Evolutionary conservation across 169 alveolate genomes (phyloP), one percentile per base, ranked within the genome.

Genomic region (Plasmodium cynomolgi): DNA sequence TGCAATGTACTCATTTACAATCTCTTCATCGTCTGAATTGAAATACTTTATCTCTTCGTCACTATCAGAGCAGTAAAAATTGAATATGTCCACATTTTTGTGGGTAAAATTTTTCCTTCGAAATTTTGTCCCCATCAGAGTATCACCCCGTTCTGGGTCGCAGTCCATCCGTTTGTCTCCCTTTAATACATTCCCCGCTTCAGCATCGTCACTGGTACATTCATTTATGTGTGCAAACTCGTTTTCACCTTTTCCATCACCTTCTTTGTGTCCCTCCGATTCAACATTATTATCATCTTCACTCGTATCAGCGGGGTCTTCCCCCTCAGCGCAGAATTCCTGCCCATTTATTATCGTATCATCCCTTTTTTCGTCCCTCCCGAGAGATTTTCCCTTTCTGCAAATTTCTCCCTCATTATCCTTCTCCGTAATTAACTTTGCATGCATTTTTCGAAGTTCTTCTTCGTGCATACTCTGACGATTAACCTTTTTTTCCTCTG

Each of bases 1-100:
- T 41, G 94, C 37, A 68, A 90, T 80, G 73, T 90, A 80, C 44
- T 90, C 74, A 81, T 90, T 80, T 15, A 90, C 79, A 80, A 50
- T 23, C 39, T 90, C 94, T 90, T 90, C 94, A 17, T 90, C 94
- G 33, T 90, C 94, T 33, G 94, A 90, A 23, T 90, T 90, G 83
- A 90, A 90, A 90, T 90, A 90, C 34, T 90, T 90, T 50, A 90
- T 90, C 54, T 90, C 94, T 33, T 90, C 94, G 39, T 74, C 86
- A 26, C 94, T 90, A 68, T 90, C 94, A 17, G 94, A 90, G 37
- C 91, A 90, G 74, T 90, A 90, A 90, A 90, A 90, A 90, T 90
- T 90, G 73, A 90, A 90, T 37, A 90, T 90, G 47, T 90, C 94
- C 13, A 80, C 11, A 39, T 90, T 90, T 79, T 90, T 81, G 13